Base-by-base conservation (phyloP, 768 basidiomycete genomes). In the Boletus vinaceobasis region DNA sequence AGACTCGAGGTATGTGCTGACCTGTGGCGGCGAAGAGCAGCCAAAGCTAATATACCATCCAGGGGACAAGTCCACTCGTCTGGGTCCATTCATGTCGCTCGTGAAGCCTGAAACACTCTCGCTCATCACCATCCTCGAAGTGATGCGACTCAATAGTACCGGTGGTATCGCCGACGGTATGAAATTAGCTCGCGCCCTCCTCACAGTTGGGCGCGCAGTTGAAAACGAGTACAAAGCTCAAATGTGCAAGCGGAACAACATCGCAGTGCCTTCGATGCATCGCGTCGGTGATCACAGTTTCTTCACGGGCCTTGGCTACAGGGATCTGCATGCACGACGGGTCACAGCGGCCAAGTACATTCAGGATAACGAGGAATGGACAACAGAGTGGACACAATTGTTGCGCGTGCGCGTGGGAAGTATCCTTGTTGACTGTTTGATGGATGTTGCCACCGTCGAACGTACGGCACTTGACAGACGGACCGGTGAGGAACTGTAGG, bases 181-280 rank as follows among this genome's bases (percentile, higher is more conserved):
- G 87, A 96, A 97, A 71, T 87, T 92, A 0, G 81, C 93, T 1
- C 79, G 92, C 0, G 91, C 90, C 0, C 76, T 97, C 55, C 74
- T 97, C 21, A 71, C 79, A 0, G 80, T 98, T 21, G 96, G 95
- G 0, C 84, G 80, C 55, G 89, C 88, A 0, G 83, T 98, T 35
- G 96, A 98, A 74, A 79, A 83, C 47, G 95, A 98, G 75, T 90
- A 94, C 76, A 89, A 94, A 69, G 85, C 90, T 3, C 79, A 89
- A 66, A 84, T 92, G 65, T 87, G 86, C 73, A 83, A 79, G 63
- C 77, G 76, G 62, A 79, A 84, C 66, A 75, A 82, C 37, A 84
- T 90, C 29, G 72, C 74, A 1, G 42, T 85, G 6, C 79, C 82
- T 0, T 56, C 67, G 0, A 50, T 71, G 45, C 56, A 57, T 17